Evolutionary conservation across 2,329 filamentous ascomycete genomes (phyloP).

Genomic region (Chaetoscypha palmicola): DNA sequence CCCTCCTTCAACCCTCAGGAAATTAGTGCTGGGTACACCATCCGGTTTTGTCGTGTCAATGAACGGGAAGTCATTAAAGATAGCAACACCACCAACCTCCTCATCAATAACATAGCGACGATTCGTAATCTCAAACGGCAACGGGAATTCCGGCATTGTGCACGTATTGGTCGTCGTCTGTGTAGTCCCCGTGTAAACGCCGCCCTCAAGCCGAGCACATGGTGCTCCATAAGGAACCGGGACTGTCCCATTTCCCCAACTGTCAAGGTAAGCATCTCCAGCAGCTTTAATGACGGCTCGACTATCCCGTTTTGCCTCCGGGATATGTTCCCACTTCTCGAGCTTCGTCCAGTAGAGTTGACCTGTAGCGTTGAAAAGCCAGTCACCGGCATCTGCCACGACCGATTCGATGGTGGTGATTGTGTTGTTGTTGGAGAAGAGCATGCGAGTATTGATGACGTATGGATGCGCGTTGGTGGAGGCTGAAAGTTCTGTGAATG

Average conservation of each 20-base stretch:
- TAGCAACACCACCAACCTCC: conserved; percentile 4
- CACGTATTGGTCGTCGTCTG: conserved; percentile 7
- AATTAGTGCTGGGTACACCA: conserved; percentile 5
- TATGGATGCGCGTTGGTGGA: conserved; percentile 9
- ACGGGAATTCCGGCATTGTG: conserved; percentile 3
- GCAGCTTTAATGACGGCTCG: conserved; percentile 10
- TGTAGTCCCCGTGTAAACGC: conserved; percentile 1
- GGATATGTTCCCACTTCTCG: conserved; percentile 12
- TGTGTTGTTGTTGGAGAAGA: conserved; percentile 5
- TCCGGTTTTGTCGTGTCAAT: conserved; percentile 5
- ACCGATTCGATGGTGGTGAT: conserved; percentile 7
- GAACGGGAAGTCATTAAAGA: conserved; percentile 9
- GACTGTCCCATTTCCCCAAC: conserved; percentile 6
- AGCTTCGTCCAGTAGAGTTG: conserved; percentile 6
- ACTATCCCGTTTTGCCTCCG: conserved; percentile 5
- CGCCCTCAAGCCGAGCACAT: conserved; percentile 10
- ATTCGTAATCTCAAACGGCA: conserved; percentile 5
- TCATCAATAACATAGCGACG: conserved; percentile 9
- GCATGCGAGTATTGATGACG: conserved; percentile 14
- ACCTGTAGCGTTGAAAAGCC: conserved; percentile 14
- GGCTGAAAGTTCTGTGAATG: conserved; percentile 13
- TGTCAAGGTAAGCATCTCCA: conserved; percentile 13
- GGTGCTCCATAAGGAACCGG: conserved; percentile 9
- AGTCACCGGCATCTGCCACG: conserved; percentile 13
- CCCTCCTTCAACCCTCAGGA: conserved; percentile 7